Evolutionary conservation across 1,139 yeast species (phyloP), one percentile per base, ranked within the genome.

Genomic region (Suhomyces ambrosiae): DNA sequence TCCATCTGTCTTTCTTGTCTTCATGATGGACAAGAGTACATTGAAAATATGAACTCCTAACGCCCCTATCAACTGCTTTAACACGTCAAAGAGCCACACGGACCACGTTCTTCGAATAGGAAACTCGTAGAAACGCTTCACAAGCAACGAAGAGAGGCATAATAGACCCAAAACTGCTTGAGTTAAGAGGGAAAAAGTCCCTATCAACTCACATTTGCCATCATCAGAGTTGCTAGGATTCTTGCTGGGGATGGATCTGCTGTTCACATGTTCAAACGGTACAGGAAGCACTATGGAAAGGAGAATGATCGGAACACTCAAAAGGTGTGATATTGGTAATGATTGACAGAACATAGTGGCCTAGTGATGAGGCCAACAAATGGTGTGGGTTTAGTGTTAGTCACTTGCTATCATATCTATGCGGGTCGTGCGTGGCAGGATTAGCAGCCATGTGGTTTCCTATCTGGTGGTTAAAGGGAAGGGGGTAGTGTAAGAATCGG

Each of bases 51-150:
- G 98, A 2, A 90, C 77, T 1, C 92, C 89, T 17, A 86, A 62
- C 0, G 97, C 88, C 0, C 97, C 97, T 17, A 87, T 66, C 3
- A 90, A 71, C 58, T 92, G 98, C 54, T 92, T 92, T 21, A 87
- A 78, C 1, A 92, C 95, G 56, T 92, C 98, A 56, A 80, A 90
- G 14, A 76, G 58, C 97, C 97, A 92, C 11, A 90, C 82, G 40
- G 76, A 74, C 88, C 96, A 81, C 7, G 95, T 88, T 47, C 97
- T 69, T 45, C 90, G 74, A 33, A 74, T 59, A 0, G 97, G 97
- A 43, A 76, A 74, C 57, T 92, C 97, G 48, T 80, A 78, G 47
- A 69, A 77, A 40, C 98, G 71, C 54, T 92, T 92, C 46, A 82
- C 63, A 3, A 89, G 78, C 35, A 92, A 69, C 2, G 94, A 79